These are phyloP conservation scores for Xylaria digitata DNA, from an alignment of 2,329 filamentous ascomycete species.

Conservation along the genomic window DNA sequence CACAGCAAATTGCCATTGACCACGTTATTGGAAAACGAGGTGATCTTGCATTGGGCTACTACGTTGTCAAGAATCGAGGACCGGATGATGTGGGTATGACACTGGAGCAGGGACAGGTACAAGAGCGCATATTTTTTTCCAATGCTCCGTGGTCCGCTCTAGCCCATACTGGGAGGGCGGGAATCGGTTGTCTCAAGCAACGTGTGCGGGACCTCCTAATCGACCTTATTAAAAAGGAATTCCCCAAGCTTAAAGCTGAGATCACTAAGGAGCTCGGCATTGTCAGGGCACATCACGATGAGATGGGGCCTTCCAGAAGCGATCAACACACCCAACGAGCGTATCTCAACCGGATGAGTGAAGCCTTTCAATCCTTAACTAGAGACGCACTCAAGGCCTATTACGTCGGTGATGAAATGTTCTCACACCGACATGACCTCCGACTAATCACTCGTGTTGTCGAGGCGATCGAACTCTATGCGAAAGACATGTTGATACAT, in stretches of 20 bases:
- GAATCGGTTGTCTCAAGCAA: slow-evolving; percentile 51
- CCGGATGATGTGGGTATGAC: slow-evolving; percentile 55
- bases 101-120: slow-evolving; percentile 47
- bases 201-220: slow-evolving; percentile 54
- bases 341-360: slow-evolving; percentile 48
- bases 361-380: slow-evolving; percentile 43
- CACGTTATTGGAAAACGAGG: slow-evolving; percentile 56
- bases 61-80: slow-evolving; percentile 60
- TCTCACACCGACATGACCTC: slow-evolving; percentile 42
- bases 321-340: slow-evolving; percentile 44
- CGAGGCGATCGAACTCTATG: slow-evolving; percentile 42
- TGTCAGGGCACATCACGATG: slow-evolving; percentile 26
- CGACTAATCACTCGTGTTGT: slow-evolving; percentile 49
- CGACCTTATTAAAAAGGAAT: slow-evolving; percentile 54
- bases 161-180: background rate
- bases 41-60: slow-evolving; percentile 60
- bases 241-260: slow-evolving; percentile 47
- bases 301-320: slow-evolving; percentile 45
- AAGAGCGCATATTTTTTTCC: slow-evolving; percentile 55
- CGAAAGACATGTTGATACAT: slow-evolving; percentile 38
- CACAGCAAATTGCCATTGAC: slow-evolving; percentile 54
- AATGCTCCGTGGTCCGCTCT: slow-evolving; percentile 52
- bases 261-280: slow-evolving; percentile 37
- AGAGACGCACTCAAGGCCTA: slow-evolving; percentile 45
- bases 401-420: slow-evolving; percentile 40